Conservation (phyloP, 2,329 filamentous ascomycete genomes). For the Chaetomiaceae sp. region DNA sequence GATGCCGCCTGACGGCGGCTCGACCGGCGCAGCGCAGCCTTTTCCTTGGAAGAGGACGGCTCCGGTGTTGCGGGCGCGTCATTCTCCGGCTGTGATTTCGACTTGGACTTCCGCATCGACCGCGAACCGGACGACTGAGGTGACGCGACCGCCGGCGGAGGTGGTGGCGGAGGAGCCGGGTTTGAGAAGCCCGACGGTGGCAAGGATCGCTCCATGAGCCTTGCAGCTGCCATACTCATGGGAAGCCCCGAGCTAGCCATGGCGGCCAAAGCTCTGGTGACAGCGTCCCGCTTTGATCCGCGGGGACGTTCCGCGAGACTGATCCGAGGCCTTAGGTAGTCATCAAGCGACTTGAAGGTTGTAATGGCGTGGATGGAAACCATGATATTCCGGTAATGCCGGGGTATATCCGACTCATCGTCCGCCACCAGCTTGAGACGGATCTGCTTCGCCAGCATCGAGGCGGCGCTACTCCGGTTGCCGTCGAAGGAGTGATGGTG, state of each 20-base stretch:
- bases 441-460: conserved; percentile 95
- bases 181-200: conserved; percentile 20
- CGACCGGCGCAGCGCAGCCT: conserved; percentile 54
- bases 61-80: conserved; percentile 38
- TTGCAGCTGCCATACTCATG: conserved; percentile 40
- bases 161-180: conserved; percentile 31
- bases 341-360: conserved; percentile 93
- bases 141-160: conserved; percentile 32
- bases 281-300: conserved; percentile 54
- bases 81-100: conserved; percentile 38
- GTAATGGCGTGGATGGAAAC: conserved; percentile 98
- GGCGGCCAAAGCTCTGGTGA: conserved; percentile 65
- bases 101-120: conserved; percentile 40
- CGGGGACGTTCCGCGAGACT: conserved; percentile 70
- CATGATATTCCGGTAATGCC: conserved; percentile 87
- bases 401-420: conserved; percentile 83
- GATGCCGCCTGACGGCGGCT: conserved; percentile 52
- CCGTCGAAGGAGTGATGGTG: conserved; percentile 88
- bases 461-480: conserved; percentile 82
- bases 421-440: conserved; percentile 83
- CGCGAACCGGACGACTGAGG: conserved; percentile 40
- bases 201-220: conserved; percentile 40
- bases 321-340: conserved; percentile 89
- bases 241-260: conserved; percentile 68
- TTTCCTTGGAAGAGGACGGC: conserved; percentile 49